A percentile compares a stretch with the other conserved stretches of the same genome.
These are phyloP conservation scores for Punctularia strigosozonata DNA, from an alignment of 768 basidiomycete species.

Conservation along the genomic window DNA sequence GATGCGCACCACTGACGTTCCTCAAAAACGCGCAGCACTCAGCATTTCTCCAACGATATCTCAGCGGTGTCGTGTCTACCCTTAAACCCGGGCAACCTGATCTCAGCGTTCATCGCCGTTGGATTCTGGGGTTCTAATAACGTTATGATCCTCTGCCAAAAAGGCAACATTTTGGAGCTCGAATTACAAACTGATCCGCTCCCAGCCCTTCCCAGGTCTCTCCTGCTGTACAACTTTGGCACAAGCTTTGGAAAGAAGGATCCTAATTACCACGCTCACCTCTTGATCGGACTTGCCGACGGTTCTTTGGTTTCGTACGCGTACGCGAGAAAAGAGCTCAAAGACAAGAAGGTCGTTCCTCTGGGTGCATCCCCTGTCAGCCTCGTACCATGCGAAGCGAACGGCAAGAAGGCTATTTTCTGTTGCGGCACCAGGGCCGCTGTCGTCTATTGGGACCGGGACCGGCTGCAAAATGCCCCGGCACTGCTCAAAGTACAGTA, in stretches of 20 bases:
- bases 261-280: constrained; percentile 32
- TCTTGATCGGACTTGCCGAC: constrained; percentile 67
- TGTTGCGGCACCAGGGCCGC: constrained; percentile 63
- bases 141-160: constrained; percentile 40
- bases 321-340: constrained; percentile 24
- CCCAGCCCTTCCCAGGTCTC: constrained; percentile 30
- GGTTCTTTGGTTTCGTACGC: constrained; percentile 53
- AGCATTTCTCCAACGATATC: constrained; percentile 31
- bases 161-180: constrained; percentile 12
- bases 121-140: constrained; percentile 66
- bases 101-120: constrained; percentile 41
- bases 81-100: constrained; percentile 32
- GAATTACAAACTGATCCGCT: constrained; percentile 27
- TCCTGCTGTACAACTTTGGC: constrained; percentile 52
- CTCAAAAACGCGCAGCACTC: constrained; percentile 10
- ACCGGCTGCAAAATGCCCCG: constrained; percentile 53
- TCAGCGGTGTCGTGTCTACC: constrained; percentile 61
- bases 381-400: constrained; percentile 42
- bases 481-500: constrained; percentile 52
- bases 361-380: constrained; percentile 59
- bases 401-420: constrained; percentile 46
- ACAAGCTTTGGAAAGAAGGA: constrained; percentile 20
- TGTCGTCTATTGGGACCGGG: constrained; percentile 56
- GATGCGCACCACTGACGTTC: constrained; percentile 1
- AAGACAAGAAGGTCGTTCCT: constrained; percentile 45